Percentiles rank a stretch among this genome's conserved stretches.
Evolutionary conservation across 2,329 filamentous ascomycete genomes (phyloP).

Genomic region (Ilyonectria sp.): DNA sequence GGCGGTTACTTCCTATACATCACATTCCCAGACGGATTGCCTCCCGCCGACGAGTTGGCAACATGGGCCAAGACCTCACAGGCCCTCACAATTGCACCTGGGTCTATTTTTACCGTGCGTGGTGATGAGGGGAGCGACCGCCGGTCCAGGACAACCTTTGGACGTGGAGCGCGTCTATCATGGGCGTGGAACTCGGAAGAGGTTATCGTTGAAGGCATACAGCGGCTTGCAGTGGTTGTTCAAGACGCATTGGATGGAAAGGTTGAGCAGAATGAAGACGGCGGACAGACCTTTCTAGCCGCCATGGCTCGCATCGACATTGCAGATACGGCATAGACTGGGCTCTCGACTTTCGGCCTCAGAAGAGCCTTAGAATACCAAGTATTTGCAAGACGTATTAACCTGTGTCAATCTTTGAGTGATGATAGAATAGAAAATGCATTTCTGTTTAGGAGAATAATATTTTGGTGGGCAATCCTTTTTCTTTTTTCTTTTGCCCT

Average conservation of each 20-base stretch:
- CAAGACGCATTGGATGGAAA: neutral
- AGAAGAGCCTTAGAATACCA: too few relatives aligned
- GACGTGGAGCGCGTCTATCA: slow-evolving; percentile 10
- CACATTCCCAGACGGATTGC: neutral
- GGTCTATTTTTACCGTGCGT: slow-evolving; percentile 5
- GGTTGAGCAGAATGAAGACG: neutral
- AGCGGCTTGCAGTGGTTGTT: neutral
- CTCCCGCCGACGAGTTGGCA: neutral
- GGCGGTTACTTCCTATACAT: slow-evolving; percentile 17
- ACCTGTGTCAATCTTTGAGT: too few relatives aligned
- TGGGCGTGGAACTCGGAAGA: slow-evolving; percentile 21
- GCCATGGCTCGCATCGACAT: neutral
- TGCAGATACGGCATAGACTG: neutral
- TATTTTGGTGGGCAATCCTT: too few relatives aligned
- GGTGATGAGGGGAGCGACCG: slow-evolving; percentile 1
- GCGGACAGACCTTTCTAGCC: neutral
- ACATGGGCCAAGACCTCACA: neutral
- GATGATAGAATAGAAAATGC: too few relatives aligned
- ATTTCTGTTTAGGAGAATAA: too few relatives aligned
- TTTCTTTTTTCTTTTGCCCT: too few relatives aligned
- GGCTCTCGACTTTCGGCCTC: too few relatives aligned
- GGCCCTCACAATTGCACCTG: slow-evolving; percentile 4
- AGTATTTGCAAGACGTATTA: too few relatives aligned
- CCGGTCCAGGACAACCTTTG: neutral
- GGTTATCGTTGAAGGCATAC: slow-evolving; percentile 5